Base-by-base conservation (phyloP, 495 filamentous ascomycete genomes). In the Acidiella bohemica region DNA sequence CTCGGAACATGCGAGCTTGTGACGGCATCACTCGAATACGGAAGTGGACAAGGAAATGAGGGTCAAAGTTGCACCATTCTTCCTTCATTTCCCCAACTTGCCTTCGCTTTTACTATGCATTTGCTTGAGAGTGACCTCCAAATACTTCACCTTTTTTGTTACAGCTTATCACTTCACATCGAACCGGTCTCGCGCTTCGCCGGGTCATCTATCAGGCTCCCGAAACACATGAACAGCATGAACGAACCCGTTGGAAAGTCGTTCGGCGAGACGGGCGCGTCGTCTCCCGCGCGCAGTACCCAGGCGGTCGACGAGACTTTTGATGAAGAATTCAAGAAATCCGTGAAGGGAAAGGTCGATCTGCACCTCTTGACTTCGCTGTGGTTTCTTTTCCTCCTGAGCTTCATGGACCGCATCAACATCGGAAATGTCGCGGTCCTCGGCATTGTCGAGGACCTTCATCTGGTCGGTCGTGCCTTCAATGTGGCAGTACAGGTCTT, bases 401-500 rank as follows among this genome's bases (percentile, higher is more conserved):
- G 61, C 14, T 58, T 58, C 42, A 43, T 58, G 12, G 55, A 58
- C 29, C 50, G 55, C 9, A 41, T 37, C 25, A 49, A 49, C 26
- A 29, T 56, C 36, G 70, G 72, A 36, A 76, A 81, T 56, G 75
- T 73, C 7, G 54, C 64, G 20, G 64, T 79, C 28, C 66, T 72
- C 37, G 74, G 75, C 3, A 58, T 80, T 11, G 62, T 68, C 12
- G 53, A 61, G 11, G 75, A 79, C 31, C 61, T 80, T n/a, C 41
- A 65, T 11, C 65, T 80, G 53, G 50, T 46, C 10, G 70, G 68
- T 3, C 61, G 67, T 39, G 59, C 68, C 54, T 75, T 64, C 46
- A 78, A 78, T 41, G 57, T 78, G 29, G 72, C 73, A 13, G 60
- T 78, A 0, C 67, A 71, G 36, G 64, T 76, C 4, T 78, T 75